phyloP scores from a whole-genome alignment of 169 alveolate genomes.

The Cytauxzoon felis region DNA sequence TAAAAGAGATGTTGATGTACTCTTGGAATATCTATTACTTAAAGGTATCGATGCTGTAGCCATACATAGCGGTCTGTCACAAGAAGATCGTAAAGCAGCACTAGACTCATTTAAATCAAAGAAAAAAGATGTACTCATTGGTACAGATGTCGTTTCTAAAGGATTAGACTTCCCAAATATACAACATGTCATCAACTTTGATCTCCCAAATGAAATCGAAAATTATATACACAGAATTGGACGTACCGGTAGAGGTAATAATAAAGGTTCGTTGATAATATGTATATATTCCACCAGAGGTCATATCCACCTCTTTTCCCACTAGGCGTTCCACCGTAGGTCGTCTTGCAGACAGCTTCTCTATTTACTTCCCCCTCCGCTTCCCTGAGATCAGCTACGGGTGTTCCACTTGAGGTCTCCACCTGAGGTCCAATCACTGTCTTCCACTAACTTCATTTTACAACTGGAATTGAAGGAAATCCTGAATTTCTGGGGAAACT shows the following conservation, averaged over 20 bases:
- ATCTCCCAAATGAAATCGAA: conserved; percentile 96
- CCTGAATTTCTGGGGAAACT: too few species aligned
- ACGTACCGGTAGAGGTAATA: conserved; percentile 98
- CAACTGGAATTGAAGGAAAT: too few species aligned
- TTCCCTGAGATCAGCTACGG: too few species aligned
- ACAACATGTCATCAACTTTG: conserved; percentile 96
- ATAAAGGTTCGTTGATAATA: neutral
- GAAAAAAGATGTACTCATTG: conserved; percentile 81
- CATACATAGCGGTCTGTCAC: conserved; percentile 88
- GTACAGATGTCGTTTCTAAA: conserved; percentile 95
- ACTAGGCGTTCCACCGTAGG: too few species aligned
- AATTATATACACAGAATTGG: conserved; percentile 98
- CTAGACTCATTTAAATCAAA: conserved; percentile 79
- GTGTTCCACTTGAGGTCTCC: too few species aligned
- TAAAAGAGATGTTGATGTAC: conserved; percentile 92
- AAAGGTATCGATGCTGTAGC: conserved; percentile 87
- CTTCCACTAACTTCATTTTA: too few species aligned
- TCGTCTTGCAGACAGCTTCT: too few species aligned
- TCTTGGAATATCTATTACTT: conserved; percentile 86
- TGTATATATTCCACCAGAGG: neutral
- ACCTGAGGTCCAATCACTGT: too few species aligned
- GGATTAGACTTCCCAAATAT: conserved; percentile 96
- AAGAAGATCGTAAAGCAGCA: conserved; percentile 83
- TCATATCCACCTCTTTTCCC: too few species aligned
- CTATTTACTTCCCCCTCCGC: too few species aligned